phyloP scores from a whole-genome alignment of 208 protist genomes.

The Tetramitus jugosus region DNA sequence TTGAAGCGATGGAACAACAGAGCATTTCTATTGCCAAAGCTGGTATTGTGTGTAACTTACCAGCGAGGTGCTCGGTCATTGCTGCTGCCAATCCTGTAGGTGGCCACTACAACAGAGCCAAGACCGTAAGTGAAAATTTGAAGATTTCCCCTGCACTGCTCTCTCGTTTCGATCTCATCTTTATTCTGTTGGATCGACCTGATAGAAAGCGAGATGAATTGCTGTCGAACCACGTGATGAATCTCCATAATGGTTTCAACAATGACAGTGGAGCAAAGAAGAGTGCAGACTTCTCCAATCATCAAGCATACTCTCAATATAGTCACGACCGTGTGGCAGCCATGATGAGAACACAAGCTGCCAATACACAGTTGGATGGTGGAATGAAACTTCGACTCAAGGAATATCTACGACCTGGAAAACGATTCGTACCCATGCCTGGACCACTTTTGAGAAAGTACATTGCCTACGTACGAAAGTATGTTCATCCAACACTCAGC shows the following conservation, averaged over 20 bases:
- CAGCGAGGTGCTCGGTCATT: slow-evolving; percentile 60
- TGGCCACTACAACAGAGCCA: slow-evolving; percentile 75
- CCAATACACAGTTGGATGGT: neutral
- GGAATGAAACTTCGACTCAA: neutral
- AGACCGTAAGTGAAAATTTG: slow-evolving; percentile 90
- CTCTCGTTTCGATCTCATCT: slow-evolving; percentile 97
- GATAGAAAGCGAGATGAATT: slow-evolving; percentile 48
- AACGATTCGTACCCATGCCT: slow-evolving; percentile 34
- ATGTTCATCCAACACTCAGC: slow-evolving; percentile 47
- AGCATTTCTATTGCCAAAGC: slow-evolving; percentile 97
- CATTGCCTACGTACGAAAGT: slow-evolving; percentile 62
- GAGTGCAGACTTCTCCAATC: neutral
- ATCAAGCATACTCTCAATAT: neutral
- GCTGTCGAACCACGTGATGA: slow-evolving; percentile 88
- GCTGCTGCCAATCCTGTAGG: slow-evolving; percentile 95
- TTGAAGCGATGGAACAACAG: slow-evolving; percentile 99
- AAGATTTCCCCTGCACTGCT: slow-evolving; percentile 85
- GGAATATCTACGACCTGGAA: neutral
- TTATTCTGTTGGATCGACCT: slow-evolving; percentile 79
- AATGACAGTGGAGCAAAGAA: neutral
- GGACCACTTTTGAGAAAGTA: slow-evolving; percentile 60
- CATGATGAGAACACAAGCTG: neutral
- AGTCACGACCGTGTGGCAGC: neutral
- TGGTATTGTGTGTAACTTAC: slow-evolving; percentile 50
- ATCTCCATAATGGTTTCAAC: slow-evolving; percentile 50